Percentiles rank a stretch among this genome's conserved stretches.
Conservation (phyloP, 805 yeast genomes). For the Myxozyma lipomycoides region DNA sequence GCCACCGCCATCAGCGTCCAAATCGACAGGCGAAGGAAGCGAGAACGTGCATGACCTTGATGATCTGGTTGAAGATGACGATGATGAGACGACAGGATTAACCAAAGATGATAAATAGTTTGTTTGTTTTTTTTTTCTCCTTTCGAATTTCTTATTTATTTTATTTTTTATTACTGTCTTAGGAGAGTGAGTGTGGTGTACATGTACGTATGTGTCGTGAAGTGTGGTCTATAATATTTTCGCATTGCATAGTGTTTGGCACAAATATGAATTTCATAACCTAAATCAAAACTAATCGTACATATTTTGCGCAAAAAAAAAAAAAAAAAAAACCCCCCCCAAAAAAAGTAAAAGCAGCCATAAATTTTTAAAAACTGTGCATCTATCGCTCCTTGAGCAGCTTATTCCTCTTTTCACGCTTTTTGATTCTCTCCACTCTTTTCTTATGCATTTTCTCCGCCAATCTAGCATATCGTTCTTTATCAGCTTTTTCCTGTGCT, state of each 20-base stretch:
- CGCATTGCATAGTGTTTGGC: no score
- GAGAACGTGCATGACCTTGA: not conserved
- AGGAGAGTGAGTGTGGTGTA: not conserved
- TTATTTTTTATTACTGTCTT: not conserved
- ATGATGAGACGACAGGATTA: not conserved
- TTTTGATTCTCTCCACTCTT: constrained; percentile 77
- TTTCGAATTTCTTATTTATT: not conserved
- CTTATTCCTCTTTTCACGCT: constrained; percentile 92
- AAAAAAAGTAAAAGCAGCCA: constrained; percentile 1
- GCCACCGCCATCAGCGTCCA: not conserved
- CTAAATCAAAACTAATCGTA: not conserved
- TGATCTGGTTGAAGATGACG: not conserved
- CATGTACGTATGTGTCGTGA: not conserved
- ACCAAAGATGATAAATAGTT: not conserved
- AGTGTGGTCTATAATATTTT: not conserved
- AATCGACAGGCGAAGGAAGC: not conserved
- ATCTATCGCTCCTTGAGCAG: constrained; percentile 77
- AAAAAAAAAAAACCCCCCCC: no score
- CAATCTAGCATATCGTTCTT: constrained; percentile 77
- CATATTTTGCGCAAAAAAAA: no score
- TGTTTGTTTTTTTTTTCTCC: not conserved
- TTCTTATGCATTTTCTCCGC: constrained; percentile 88
- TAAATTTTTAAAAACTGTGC: not conserved
- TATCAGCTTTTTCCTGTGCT: constrained; percentile 66
- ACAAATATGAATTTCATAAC: not conserved